Conservation (phyloP, 345 rosid species). For the Theobroma cacao region DNA sequence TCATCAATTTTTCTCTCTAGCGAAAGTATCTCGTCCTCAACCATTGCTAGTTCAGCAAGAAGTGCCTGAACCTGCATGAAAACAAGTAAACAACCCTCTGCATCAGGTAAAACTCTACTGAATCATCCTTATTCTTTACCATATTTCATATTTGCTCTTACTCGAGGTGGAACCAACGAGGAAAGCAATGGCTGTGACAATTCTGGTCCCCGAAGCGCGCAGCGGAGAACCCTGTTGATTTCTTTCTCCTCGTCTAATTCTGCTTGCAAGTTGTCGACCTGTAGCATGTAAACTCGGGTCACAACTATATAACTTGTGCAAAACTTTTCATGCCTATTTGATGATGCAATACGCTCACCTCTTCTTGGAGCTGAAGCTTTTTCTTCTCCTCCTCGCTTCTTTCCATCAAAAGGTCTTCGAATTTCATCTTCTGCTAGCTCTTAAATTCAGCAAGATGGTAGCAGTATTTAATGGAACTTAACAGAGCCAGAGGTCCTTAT, state of each 20-base stretch:
- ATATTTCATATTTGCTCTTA: constrained; percentile 10
- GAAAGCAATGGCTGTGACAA: constrained; percentile 48
- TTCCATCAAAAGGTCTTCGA: constrained; percentile 73
- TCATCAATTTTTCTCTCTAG: constrained; percentile 70
- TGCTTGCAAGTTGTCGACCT: constrained; percentile 66
- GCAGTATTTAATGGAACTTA: neutral
- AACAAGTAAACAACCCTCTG: neutral
- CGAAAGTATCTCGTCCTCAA: constrained; percentile 72
- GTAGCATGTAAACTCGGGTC: neutral
- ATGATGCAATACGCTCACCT: constrained; percentile 33
- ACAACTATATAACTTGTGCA: neutral
- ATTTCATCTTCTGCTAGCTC: constrained; percentile 48
- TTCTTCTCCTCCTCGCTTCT: constrained; percentile 36
- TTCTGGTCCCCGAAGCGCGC: constrained; percentile 52
- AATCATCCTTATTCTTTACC: neutral
- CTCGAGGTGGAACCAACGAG: constrained; percentile 70
- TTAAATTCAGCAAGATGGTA: neutral
- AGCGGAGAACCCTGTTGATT: constrained; percentile 45
- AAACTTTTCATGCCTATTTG: neutral
- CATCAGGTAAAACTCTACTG: neutral
- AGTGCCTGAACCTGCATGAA: constrained; percentile 53
- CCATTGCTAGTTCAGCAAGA: constrained; percentile 59
- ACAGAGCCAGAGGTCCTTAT: neutral
- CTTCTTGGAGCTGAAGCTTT: constrained; percentile 48
- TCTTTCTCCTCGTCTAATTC: constrained; percentile 60